phyloP scores from a whole-genome alignment of 495 filamentous ascomycete genomes.

The Penicillium cataractarum region DNA sequence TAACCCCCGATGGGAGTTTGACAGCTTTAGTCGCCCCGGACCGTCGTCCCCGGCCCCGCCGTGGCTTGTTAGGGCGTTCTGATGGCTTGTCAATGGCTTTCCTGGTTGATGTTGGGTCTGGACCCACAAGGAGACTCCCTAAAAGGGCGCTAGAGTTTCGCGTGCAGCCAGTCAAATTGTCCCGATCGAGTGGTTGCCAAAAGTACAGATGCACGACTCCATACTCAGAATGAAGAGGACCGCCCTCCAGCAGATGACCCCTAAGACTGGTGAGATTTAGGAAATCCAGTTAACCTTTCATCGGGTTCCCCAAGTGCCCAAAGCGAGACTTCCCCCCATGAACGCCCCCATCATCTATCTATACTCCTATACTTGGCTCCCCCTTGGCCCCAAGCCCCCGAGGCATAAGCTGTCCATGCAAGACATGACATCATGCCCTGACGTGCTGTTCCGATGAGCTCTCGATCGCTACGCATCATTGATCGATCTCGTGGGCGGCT shows the following conservation, averaged over 20 bases:
- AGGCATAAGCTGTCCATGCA: not conserved
- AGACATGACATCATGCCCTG: slow-evolving; percentile 19
- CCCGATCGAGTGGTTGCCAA: not conserved
- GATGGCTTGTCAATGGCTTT: slow-evolving; percentile 8
- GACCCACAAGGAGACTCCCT: not conserved
- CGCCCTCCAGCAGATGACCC: not conserved
- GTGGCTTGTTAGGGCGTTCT: slow-evolving; percentile 4
- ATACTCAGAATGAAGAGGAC: not conserved
- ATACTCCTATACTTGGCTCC: not conserved
- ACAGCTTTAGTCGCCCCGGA: slow-evolving; percentile 34
- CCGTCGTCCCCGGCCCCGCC: slow-evolving; percentile 29
- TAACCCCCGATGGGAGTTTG: slow-evolving; percentile 14
- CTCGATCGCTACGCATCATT: slow-evolving; percentile 29
- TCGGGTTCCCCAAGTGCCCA: not conserved
- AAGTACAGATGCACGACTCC: not conserved
- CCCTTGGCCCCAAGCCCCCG: not conserved
- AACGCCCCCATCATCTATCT: slow-evolving; percentile 13
- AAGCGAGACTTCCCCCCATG: slow-evolving; percentile 13
- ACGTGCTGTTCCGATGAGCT: slow-evolving; percentile 18
- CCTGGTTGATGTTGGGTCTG: slow-evolving; percentile 8
- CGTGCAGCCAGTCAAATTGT: not conserved
- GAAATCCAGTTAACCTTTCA: not conserved
- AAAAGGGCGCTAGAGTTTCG: slow-evolving; percentile 1
- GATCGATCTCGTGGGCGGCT: slow-evolving; percentile 25
- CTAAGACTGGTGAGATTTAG: not conserved